A percentile compares a stretch with the other conserved stretches of the same genome.
Conservation (phyloP, 2,329 filamentous ascomycete genomes). For the Stemphylium beticola region DNA sequence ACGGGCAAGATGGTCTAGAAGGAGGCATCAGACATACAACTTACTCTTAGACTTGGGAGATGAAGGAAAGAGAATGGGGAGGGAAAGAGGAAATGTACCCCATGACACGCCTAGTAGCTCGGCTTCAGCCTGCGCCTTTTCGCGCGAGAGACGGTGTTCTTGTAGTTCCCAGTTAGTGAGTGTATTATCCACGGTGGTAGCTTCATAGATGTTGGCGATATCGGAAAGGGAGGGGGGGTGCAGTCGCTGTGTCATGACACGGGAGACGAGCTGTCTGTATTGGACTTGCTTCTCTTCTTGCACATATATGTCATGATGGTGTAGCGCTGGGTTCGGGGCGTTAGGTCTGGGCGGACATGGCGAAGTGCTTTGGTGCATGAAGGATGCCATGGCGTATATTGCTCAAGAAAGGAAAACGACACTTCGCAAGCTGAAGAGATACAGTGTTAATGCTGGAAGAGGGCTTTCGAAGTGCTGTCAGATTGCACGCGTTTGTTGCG, state of each 20-base stretch:
- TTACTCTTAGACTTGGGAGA: no score
- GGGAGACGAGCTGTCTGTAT: constrained; percentile 28
- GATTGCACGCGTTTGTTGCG: neutral
- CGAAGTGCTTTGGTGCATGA: neutral
- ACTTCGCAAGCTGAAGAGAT: neutral
- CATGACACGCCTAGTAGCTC: neutral
- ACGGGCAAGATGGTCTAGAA: neutral
- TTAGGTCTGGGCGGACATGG: no score
- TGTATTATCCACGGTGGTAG: neutral
- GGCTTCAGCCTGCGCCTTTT: neutral
- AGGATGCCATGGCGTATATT: neutral
- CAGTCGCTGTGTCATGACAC: constrained; percentile 22
- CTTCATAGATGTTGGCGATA: no score
- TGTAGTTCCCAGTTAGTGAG: neutral
- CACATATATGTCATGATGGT: neutral
- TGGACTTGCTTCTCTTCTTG: neutral
- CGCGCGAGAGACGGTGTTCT: neutral
- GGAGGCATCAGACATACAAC: no score
- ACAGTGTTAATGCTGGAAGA: neutral
- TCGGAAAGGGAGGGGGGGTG: constrained; percentile 10
- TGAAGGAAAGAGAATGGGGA: no score
- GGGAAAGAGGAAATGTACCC: neutral
- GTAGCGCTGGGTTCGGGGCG: neutral
- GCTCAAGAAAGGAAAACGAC: neutral
- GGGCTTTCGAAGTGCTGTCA: neutral